Evolutionary conservation across 352 stramenopile species (phyloP).

Genomic region (Globisporangium emineosum): DNA sequence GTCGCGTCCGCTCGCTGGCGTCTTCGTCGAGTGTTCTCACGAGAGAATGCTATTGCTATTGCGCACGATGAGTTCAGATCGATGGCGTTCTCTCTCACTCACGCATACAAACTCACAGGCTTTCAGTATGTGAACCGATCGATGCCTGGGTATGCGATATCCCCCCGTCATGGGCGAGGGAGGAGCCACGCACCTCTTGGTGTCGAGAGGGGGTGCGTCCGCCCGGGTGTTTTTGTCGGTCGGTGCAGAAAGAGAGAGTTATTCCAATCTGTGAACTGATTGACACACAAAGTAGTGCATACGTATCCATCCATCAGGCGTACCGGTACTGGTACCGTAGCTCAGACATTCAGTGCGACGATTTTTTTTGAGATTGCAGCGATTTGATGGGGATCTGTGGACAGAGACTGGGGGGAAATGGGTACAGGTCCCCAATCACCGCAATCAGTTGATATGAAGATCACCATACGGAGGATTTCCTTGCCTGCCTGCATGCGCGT

Average conservation of each 20-base stretch:
- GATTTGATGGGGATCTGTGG: not conserved
- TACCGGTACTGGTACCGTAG: not conserved
- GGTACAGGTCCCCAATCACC: not conserved
- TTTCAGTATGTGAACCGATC: not conserved
- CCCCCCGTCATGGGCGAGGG: not conserved
- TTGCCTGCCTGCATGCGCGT: not conserved
- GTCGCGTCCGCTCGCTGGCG: not conserved
- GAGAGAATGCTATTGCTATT: not conserved
- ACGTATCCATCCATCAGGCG: not conserved
- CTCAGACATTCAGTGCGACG: not conserved
- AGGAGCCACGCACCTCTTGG: slow-evolving; percentile 5
- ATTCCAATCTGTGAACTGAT: not conserved
- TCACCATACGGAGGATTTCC: not conserved
- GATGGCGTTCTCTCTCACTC: not conserved
- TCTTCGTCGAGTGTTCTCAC: not conserved
- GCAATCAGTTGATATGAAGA: not conserved
- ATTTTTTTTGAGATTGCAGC: not conserved
- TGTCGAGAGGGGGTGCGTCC: slow-evolving; percentile 1
- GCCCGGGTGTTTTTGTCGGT: not conserved
- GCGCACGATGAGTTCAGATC: slow-evolving; percentile 8
- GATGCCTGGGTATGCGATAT: not conserved
- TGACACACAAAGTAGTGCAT: not conserved
- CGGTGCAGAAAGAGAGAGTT: not conserved
- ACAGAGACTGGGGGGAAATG: not conserved
- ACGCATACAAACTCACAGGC: not conserved